phyloP scores from a whole-genome alignment of 352 stramenopile species.

The Pythium scleroteichum region DNA sequence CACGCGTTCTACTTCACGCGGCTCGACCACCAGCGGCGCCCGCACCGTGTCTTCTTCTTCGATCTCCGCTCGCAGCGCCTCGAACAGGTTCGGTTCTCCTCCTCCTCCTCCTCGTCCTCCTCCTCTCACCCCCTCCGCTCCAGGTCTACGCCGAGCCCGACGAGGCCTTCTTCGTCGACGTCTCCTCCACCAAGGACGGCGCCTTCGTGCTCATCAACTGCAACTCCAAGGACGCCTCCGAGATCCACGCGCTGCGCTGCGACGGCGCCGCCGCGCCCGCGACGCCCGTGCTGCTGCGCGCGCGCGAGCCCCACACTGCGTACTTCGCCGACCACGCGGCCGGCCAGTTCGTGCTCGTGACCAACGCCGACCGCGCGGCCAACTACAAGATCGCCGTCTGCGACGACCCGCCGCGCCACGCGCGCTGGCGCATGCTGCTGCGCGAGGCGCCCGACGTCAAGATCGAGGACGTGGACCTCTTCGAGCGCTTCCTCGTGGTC shows the following conservation, averaged over 20 bases:
- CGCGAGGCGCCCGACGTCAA: slow-evolving; percentile 66
- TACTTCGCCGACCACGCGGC: slow-evolving; percentile 86
- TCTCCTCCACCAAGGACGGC: slow-evolving; percentile 83
- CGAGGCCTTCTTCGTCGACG: slow-evolving; percentile 81
- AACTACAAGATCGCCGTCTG: slow-evolving; percentile 80
- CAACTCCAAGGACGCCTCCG: slow-evolving; percentile 87
- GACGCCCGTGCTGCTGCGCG: slow-evolving; percentile 38
- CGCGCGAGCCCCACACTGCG: slow-evolving; percentile 52
- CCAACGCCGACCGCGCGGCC: slow-evolving; percentile 61
- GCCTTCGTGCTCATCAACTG: slow-evolving; percentile 83
- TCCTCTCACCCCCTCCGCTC: neutral
- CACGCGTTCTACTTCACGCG: slow-evolving; percentile 79
- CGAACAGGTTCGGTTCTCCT: slow-evolving; percentile 45
- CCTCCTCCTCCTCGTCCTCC: neutral
- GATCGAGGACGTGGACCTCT: slow-evolving; percentile 89
- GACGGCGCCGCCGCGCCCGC: neutral
- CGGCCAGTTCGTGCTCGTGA: slow-evolving; percentile 78
- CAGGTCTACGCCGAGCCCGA: slow-evolving; percentile 81
- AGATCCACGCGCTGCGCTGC: slow-evolving; percentile 61
- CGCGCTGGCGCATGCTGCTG: slow-evolving; percentile 50
- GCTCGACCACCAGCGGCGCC: slow-evolving; percentile 61
- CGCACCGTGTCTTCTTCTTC: slow-evolving; percentile 66
- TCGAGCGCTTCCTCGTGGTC: slow-evolving; percentile 74
- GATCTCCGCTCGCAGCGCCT: slow-evolving; percentile 44
- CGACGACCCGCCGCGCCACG: slow-evolving; percentile 11